These are phyloP conservation scores for Colletotrichum eleusines DNA, from an alignment of 2,329 filamentous ascomycete genomes.

Conservation along the genomic window DNA sequence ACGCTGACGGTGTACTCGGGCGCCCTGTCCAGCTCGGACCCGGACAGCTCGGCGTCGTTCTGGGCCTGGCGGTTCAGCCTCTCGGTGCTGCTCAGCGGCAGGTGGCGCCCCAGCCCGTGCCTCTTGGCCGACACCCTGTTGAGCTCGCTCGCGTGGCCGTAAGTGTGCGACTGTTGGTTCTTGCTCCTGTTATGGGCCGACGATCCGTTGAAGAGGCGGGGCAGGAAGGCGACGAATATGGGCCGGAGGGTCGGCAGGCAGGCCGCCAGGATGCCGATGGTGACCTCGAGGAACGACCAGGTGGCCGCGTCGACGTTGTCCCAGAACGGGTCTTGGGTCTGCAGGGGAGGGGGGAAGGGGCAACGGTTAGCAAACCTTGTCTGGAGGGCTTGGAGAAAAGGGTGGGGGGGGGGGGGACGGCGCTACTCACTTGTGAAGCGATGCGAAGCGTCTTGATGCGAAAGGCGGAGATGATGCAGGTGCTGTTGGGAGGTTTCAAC, in stretches of 20 bases:
- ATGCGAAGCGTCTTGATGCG: conserved; percentile 48
- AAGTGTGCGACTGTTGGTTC: conserved; percentile 1
- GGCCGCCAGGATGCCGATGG: conserved; percentile 48
- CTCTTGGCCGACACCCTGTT: conserved; percentile 40
- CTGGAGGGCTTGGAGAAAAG: too few species aligned
- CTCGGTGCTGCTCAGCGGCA: conserved; percentile 16
- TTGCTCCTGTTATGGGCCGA: not conserved
- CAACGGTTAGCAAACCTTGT: too few species aligned
- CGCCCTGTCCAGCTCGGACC: not conserved
- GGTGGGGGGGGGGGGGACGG: too few species aligned
- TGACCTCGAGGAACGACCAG: conserved; percentile 50
- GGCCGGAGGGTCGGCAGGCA: conserved; percentile 49
- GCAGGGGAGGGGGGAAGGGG: too few species aligned
- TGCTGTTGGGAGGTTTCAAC: conserved; percentile 40
- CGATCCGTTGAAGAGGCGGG: conserved; percentile 41
- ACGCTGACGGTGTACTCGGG: conserved; percentile 39
- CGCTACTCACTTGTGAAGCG: too few species aligned
- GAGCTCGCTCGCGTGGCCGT: conserved; percentile 22
- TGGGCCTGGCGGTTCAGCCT: not conserved
- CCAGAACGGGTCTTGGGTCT: conserved; percentile 46
- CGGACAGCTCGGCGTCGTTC: conserved; percentile 25
- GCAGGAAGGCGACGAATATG: conserved; percentile 44
- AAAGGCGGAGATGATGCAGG: conserved; percentile 47
- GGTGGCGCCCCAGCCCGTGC: conserved; percentile 6
- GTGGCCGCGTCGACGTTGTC: conserved; percentile 49